These are phyloP conservation scores for Solanum appendiculatum DNA, from an alignment of 257 asterid genomes.

Conservation along the genomic window DNA sequence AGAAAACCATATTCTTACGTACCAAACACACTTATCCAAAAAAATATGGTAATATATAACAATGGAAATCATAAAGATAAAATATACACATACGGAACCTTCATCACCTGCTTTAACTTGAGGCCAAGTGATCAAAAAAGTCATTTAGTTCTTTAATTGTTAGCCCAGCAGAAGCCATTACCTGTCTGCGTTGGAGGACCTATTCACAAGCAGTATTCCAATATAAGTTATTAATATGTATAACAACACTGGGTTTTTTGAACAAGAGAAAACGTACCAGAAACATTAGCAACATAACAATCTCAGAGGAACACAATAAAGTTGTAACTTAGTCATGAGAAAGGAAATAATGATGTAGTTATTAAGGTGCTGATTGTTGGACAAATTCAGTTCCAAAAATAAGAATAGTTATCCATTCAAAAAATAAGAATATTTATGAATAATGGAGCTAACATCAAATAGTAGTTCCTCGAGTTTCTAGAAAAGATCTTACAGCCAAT, in stretches of 20 bases:
- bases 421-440: background rate
- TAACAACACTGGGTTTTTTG: background rate
- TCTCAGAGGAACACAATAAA: background rate
- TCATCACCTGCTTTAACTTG: conserved; percentile 63
- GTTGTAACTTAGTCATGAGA: background rate
- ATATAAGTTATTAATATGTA: background rate
- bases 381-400: background rate
- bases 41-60: background rate
- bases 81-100: background rate
- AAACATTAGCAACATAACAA: background rate
- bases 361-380: background rate
- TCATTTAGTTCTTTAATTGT: conserved; percentile 64
- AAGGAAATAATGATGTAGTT: background rate
- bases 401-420: too few relatives aligned
- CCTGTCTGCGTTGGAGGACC: conserved; percentile 79
- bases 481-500: too few relatives aligned
- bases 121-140: conserved; percentile 75
- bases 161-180: conserved; percentile 64
- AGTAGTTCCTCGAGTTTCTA: background rate
- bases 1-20: background rate
- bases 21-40: background rate
- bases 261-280: background rate
- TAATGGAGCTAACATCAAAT: background rate
- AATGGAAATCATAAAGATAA: background rate
- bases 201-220: conserved; percentile 5